Evolutionary conservation across 495 filamentous ascomycete genomes (phyloP), one percentile per base, ranked within the genome.

Genomic region (Annulohypoxylon moriforme): DNA sequence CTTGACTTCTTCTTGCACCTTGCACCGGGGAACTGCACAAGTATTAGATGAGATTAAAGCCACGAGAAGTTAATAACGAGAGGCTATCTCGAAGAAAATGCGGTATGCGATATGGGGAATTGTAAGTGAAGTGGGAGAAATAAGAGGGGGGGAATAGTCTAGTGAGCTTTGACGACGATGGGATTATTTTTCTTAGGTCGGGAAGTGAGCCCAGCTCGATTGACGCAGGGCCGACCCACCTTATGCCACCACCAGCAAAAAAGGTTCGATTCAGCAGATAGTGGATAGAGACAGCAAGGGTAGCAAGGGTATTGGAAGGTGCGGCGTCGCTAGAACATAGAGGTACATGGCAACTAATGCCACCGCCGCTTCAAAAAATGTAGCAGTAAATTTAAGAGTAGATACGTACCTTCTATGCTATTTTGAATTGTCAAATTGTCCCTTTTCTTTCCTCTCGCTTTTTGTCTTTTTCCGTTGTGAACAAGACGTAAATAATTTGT

Each of bases 151-250:
- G 60, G 33, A 53, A 40, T 53, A 24, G 40, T 47, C 56, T 64
- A 62, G 56, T 59, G 66, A 60, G 62, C 62, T 73, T 53, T 40
- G 60, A 69, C 42, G 38, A 29, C 50, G 38, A 64, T 64, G 52
- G 65, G 65, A 73, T 68, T 69, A 73, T 69, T 73, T 73, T 73
- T 61, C 60, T 68, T 47, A 50, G 60, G 55, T 62, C 22, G 63
- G 46, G 50, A n/a, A 49, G 46, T 65, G 64, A 67, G 58, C 24
- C 56, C 59, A 69, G 50, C 59, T 63, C 55, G 18, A 61, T 52
- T 38, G 60, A 64, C 55, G 67, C 55, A 70, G 46, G 66, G 38
- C 22, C 60, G 49, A 31, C 53, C 66, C 64, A 56, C 68, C 55
- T 49, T 24, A 24, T 49, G 29, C 66, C 36, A 70, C 65, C 63